These are phyloP conservation scores for Marsdenia floribunda DNA, from an alignment of 257 asterid genomes.

Conservation along the genomic window DNA sequence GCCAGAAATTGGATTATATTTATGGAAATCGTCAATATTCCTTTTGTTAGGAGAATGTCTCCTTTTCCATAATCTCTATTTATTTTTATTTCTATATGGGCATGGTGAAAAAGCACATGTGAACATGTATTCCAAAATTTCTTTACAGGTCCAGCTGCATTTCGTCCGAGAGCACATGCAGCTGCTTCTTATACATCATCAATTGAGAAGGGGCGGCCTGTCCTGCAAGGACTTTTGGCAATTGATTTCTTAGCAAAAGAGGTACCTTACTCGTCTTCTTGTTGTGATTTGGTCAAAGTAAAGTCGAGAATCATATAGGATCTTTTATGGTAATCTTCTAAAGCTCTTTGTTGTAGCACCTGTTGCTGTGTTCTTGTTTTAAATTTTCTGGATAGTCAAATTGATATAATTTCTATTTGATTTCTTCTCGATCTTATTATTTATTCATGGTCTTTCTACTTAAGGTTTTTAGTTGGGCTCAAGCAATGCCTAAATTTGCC, in stretches of 20 bases:
- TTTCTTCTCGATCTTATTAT: neutral
- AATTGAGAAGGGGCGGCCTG: slow-evolving; percentile 89
- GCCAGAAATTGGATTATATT: neutral
- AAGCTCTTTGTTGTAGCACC: neutral
- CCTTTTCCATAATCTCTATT: neutral
- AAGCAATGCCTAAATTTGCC: slow-evolving; percentile 98
- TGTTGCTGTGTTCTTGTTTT: neutral
- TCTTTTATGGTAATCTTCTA: neutral
- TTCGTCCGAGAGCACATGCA: slow-evolving; percentile 91
- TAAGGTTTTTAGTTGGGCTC: slow-evolving; percentile 99
- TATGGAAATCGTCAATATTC: neutral
- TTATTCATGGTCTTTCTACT: slow-evolving; percentile 18
- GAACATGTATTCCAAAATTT: neutral
- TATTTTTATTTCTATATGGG: neutral
- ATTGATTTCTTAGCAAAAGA: slow-evolving; percentile 92
- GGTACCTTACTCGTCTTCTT: slow-evolving; percentile 36
- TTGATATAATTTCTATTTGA: neutral
- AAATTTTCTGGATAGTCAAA: neutral
- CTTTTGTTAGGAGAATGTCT: neutral
- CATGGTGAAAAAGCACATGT: neutral
- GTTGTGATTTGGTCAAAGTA: neutral
- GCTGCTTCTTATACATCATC: slow-evolving; percentile 65
- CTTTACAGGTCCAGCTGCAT: slow-evolving; percentile 91
- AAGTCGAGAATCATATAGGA: neutral
- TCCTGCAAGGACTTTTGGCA: slow-evolving; percentile 92